Conservation (phyloP, 2,329 filamentous ascomycete species). For the Alternaria solani region DNA sequence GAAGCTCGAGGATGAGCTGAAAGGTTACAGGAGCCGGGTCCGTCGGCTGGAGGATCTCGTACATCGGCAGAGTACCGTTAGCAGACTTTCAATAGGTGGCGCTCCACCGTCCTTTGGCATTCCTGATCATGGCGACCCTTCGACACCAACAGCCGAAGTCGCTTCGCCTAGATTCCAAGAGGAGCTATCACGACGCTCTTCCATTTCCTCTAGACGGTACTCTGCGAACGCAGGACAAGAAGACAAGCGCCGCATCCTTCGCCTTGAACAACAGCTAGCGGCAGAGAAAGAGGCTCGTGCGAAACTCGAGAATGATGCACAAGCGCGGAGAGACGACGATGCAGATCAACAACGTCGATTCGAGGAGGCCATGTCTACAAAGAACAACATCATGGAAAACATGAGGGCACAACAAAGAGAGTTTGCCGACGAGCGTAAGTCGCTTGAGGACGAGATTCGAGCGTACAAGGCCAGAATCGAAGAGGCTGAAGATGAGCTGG, state of each 20-base stretch:
- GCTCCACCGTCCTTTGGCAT: conserved; percentile 50
- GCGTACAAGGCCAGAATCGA: conserved; percentile 79
- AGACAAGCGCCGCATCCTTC: conserved; percentile 67
- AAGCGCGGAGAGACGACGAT: conserved; percentile 62
- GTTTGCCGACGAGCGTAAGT: conserved; percentile 83
- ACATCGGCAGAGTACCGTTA: conserved; percentile 76
- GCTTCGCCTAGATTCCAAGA: conserved; percentile 50
- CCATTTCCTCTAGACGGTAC: conserved; percentile 67
- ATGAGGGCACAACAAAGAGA: conserved; percentile 91
- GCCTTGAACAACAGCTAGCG: conserved; percentile 79
- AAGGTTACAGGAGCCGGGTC: conserved; percentile 90
- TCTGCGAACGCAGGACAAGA: conserved; percentile 70
- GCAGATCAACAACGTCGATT: conserved; percentile 72
- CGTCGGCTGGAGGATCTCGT: conserved; percentile 90
- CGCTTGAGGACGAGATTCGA: conserved; percentile 81
- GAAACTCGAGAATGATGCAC: conserved; percentile 74
- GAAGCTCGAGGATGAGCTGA: conserved; percentile 69
- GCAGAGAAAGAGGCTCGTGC: conserved; percentile 74
- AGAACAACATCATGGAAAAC: conserved; percentile 92
- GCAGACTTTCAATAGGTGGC: conserved; percentile 61
- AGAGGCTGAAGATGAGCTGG: conserved; percentile 90
- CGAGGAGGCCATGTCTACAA: conserved; percentile 88
- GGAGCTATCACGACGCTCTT: conserved; percentile 65
- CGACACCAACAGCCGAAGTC: conserved; percentile 47
- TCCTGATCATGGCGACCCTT: conserved; percentile 46